These are phyloP conservation scores for Zygnema cylindricum DNA, from an alignment of 139 green algal genomes.

Conservation along the genomic window DNA sequence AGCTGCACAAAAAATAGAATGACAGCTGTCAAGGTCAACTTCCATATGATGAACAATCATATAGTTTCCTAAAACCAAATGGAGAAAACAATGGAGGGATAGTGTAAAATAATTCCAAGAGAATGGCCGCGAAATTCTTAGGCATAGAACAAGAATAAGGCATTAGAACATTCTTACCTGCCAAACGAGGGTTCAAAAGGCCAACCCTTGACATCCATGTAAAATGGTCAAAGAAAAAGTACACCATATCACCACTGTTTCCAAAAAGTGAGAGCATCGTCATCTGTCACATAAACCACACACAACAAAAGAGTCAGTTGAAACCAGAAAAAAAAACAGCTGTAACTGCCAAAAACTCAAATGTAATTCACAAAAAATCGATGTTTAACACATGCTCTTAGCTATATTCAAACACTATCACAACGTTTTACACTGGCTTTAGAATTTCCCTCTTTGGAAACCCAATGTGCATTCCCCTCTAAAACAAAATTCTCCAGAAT, in stretches of 20 bases:
- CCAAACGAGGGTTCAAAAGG: conserved; percentile 26
- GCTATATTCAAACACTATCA: too few relatives aligned
- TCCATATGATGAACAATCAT: neutral
- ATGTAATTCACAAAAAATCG: too few relatives aligned
- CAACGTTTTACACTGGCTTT: too few relatives aligned
- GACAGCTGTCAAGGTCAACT: neutral
- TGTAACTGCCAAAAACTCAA: too few relatives aligned
- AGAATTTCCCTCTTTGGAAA: too few relatives aligned
- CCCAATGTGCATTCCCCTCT: too few relatives aligned
- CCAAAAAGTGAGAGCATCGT: conserved; percentile 27
- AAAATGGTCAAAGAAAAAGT: conserved; percentile 58
- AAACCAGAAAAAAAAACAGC: too few relatives aligned
- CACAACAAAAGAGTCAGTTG: too few relatives aligned
- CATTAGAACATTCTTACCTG: conserved; percentile 37
- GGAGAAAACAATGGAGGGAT: neutral
- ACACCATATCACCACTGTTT: conserved; percentile 50
- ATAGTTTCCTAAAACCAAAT: neutral
- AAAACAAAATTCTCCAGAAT: too few relatives aligned
- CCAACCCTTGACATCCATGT: conserved; percentile 45
- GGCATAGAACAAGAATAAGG: too few relatives aligned
- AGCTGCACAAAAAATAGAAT: conserved; percentile 4
- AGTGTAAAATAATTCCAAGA: neutral
- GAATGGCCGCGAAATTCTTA: neutral
- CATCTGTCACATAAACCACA: too few relatives aligned
- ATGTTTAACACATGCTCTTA: too few relatives aligned